A percentile compares a stretch with the other conserved stretches of the same genome.
Conservation (phyloP, 192 early-diverging fungal genomes). For the Coemansia sp. region DNA sequence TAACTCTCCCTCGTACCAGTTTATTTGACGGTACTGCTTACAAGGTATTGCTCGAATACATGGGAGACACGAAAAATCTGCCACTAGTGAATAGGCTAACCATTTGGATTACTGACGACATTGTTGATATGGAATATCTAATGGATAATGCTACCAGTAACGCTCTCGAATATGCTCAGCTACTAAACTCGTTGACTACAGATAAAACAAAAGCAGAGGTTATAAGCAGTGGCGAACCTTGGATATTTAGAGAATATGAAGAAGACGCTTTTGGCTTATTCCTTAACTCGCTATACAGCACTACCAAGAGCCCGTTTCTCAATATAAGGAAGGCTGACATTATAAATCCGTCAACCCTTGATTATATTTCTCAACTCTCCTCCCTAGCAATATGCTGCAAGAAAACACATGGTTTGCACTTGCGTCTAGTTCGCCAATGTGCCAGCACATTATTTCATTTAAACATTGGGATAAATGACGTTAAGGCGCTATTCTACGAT, state of each 20-base stretch:
- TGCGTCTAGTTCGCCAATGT: background rate
- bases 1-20: background rate
- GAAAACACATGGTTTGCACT: background rate
- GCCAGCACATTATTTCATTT: background rate
- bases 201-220: background rate
- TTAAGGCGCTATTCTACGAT: background rate
- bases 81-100: background rate
- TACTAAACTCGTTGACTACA: background rate
- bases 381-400: background rate
- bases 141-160: background rate
- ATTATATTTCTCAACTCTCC: background rate
- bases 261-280: background rate
- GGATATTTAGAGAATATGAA: background rate
- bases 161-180: background rate
- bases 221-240: background rate
- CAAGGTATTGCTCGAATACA: background rate
- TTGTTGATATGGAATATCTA: background rate
- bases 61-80: background rate
- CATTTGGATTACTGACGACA: background rate
- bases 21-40: background rate
- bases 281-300: background rate
- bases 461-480: background rate
- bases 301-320: background rate
- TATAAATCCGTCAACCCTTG: background rate
- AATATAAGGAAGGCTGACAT: background rate